Conservation (phyloP, 306 rosid species). For the Dalbergia cultrata region DNA sequence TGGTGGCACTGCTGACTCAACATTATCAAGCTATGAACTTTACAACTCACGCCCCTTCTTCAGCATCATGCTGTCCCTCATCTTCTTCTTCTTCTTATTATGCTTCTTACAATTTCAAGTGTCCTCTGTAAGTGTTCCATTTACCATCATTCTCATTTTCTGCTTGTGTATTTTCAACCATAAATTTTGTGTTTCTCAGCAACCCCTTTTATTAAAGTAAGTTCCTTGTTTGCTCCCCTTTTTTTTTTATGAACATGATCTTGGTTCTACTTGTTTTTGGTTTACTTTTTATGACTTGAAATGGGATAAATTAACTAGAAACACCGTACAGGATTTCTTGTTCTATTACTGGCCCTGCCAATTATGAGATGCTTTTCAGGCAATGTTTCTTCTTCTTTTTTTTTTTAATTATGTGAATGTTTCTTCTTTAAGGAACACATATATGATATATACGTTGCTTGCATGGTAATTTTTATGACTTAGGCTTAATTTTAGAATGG, state of each 20-base stretch:
- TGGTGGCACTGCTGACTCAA: conserved; percentile 15
- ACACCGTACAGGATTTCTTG: too few relatives aligned
- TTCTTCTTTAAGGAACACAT: too few relatives aligned
- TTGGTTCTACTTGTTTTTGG: too few relatives aligned
- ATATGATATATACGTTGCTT: neutral
- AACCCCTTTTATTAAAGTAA: neutral
- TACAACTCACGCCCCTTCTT: conserved; percentile 47
- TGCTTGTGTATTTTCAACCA: neutral
- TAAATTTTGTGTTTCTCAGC: neutral
- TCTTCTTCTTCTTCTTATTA: conserved; percentile 53
- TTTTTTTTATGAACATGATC: too few relatives aligned
- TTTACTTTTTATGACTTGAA: neutral
- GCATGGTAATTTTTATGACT: neutral
- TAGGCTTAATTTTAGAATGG: neutral
- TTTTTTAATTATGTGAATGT: too few relatives aligned
- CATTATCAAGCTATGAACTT: conserved; percentile 50
- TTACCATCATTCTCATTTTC: neutral
- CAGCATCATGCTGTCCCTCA: conserved; percentile 12
- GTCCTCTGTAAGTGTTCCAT: conserved; percentile 51
- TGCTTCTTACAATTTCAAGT: conserved; percentile 57
- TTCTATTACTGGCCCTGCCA: too few relatives aligned
- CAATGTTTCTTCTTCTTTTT: neutral
- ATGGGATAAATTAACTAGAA: neutral
- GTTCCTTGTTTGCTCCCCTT: too few relatives aligned
- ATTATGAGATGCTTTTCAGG: neutral